Percentiles rank a stretch among this genome's conserved stretches.
phyloP scores from a whole-genome alignment of 2,329 filamentous ascomycete genomes.

The Fusarium concolor region DNA sequence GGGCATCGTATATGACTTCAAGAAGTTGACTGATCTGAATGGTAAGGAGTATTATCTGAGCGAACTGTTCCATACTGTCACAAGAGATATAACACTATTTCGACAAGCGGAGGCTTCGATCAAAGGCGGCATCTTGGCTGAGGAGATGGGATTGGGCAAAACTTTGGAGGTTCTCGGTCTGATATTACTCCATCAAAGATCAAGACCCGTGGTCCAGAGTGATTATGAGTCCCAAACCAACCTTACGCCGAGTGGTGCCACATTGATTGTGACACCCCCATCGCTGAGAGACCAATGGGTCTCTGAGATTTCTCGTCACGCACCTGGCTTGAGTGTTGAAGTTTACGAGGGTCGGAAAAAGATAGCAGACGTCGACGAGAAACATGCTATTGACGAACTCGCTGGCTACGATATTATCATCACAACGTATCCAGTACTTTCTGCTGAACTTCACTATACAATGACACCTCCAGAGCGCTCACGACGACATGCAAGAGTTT shows the following conservation, averaged over 20 bases:
- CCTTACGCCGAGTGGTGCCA: constrained; percentile 65
- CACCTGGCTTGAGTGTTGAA: constrained; percentile 66
- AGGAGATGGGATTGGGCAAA: constrained; percentile 88
- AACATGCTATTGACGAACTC: constrained; percentile 58
- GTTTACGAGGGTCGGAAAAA: constrained; percentile 65
- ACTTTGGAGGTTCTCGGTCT: constrained; percentile 80
- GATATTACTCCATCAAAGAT: constrained; percentile 68
- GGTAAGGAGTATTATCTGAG: constrained; percentile 66
- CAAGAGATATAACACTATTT: constrained; percentile 61
- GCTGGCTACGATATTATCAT: constrained; percentile 68
- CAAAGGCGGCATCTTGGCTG: constrained; percentile 75
- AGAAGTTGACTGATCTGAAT: constrained; percentile 49
- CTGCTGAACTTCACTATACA: constrained; percentile 83
- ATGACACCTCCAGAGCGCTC: constrained; percentile 74
- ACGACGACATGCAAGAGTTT: constrained; percentile 73
- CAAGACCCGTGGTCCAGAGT: constrained; percentile 52
- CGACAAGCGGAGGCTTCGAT: constrained; percentile 55
- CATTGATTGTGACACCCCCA: constrained; percentile 70
- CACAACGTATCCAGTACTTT: constrained; percentile 77
- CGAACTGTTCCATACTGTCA: constrained; percentile 70
- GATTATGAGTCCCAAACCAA: constrained; percentile 45
- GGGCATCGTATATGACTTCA: constrained; percentile 46
- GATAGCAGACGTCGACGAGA: constrained; percentile 51
- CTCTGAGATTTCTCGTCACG: constrained; percentile 68
- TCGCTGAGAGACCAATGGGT: constrained; percentile 71